Conservation (phyloP, 176 grass and related monocot genomes). For the Hordeum vulgare region MorexV3_pseudomolecules_assembly NC_058522.1:440715781-440716280, state of each 20-base stretch:
- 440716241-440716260: no score
- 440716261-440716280: no score
- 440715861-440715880: neutral
- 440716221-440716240: no score
- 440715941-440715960: neutral
- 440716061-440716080: constrained; percentile 8
- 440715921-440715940: neutral
- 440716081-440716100: neutral
- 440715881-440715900: neutral
- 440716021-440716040: neutral
- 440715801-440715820: neutral
- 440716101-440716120: neutral
- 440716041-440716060: neutral
- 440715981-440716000: neutral
- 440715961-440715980: neutral
- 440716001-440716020: neutral
- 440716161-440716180: neutral
- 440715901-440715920: neutral
- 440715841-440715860: constrained; percentile 7
- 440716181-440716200: neutral
- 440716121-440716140: no score
- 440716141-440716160: neutral
- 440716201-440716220: no score
- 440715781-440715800: neutral
- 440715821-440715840: no score